phyloP scores from a whole-genome alignment of 371 early-diverging fungal species.

The Polyrhizophydium stewartii region DNA sequence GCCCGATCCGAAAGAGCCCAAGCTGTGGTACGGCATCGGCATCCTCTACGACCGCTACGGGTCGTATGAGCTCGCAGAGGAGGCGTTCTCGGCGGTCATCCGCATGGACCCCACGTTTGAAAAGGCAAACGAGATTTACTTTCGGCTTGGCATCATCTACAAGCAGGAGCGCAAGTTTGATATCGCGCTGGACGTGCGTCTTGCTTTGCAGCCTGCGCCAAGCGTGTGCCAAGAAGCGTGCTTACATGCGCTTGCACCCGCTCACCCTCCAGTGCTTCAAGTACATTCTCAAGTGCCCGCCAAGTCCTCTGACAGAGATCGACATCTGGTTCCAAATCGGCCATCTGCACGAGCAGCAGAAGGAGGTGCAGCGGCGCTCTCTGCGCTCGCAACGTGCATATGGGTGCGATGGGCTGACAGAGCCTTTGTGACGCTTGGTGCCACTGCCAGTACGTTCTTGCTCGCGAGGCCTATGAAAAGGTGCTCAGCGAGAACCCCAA shows the following conservation, averaged over 20 bases:
- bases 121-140: constrained; percentile 96
- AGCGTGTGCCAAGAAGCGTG: background rate
- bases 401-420: too few species aligned
- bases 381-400: background rate
- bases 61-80: constrained; percentile 94
- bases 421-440: background rate
- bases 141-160: constrained; percentile 95
- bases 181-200: constrained; percentile 69
- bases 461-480: constrained; percentile 91
- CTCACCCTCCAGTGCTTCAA: constrained; percentile 70
- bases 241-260: background rate
- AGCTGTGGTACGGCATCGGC: constrained; percentile 98
- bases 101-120: constrained; percentile 69
- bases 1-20: constrained; percentile 90
- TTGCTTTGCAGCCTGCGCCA: background rate
- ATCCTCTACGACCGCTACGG: constrained; percentile 96
- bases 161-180: constrained; percentile 91
- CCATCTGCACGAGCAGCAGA: constrained; percentile 92
- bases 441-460: constrained; percentile 57
- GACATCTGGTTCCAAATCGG: constrained; percentile 99
- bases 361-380: constrained; percentile 54
- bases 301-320: constrained; percentile 87
- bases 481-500: constrained; percentile 85
- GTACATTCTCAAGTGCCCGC: constrained; percentile 85
- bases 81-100: constrained; percentile 86